Conservation (phyloP, 768 basidiomycete genomes). For the Lyophyllum shimeji region DNA sequence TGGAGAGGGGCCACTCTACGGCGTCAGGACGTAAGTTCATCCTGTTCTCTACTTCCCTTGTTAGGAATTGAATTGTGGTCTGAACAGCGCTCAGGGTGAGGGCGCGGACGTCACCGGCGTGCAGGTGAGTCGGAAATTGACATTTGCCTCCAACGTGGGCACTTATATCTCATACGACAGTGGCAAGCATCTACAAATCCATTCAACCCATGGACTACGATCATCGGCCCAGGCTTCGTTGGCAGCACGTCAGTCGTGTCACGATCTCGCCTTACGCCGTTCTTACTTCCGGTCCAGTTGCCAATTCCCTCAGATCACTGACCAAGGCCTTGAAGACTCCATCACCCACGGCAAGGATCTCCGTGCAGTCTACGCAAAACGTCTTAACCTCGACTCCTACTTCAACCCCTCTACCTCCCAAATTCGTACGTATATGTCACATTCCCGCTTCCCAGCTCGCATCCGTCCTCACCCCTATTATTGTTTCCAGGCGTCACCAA, state of each 20-base stretch:
- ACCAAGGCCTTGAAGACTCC: constrained; percentile 42
- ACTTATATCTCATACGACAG: constrained; percentile 22
- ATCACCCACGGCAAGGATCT: constrained; percentile 49
- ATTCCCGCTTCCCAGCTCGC: neutral
- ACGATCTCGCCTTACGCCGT: neutral
- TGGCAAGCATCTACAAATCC: constrained; percentile 41
- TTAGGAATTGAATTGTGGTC: neutral
- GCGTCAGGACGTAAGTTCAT: constrained; percentile 30
- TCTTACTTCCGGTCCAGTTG: constrained; percentile 29
- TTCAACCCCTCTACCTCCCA: constrained; percentile 32
- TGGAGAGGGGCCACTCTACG: constrained; percentile 38
- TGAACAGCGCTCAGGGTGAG: constrained; percentile 22
- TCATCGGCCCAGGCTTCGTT: constrained; percentile 44
- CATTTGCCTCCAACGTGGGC: neutral
- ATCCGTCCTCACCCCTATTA: neutral
- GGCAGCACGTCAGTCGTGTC: constrained; percentile 34
- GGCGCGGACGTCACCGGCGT: constrained; percentile 30
- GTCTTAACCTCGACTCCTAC: constrained; percentile 32
- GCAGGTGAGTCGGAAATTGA: constrained; percentile 24
- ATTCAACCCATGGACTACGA: constrained; percentile 41
- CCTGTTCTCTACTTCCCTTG: no score
- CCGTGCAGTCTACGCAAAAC: constrained; percentile 41
- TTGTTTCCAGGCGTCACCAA: constrained; percentile 46
- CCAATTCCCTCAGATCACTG: constrained; percentile 50
- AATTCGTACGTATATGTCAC: constrained; percentile 39